Evolutionary conservation across 1,139 yeast species (phyloP).

Genomic region (Zygosaccharomyces sapae): DNA sequence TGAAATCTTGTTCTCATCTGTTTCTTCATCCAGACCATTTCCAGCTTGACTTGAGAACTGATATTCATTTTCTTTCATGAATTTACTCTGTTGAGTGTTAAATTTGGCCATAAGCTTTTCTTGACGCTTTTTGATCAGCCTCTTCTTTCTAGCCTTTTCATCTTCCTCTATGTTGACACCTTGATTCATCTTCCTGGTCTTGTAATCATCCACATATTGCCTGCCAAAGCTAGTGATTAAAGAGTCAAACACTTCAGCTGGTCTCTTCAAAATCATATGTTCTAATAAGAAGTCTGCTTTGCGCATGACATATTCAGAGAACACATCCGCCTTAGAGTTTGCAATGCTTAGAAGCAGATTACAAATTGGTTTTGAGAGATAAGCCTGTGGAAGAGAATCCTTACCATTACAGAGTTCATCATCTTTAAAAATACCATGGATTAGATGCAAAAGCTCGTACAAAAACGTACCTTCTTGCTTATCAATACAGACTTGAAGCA

Average conservation of each 20-base stretch:
- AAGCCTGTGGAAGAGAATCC: constrained; percentile 42
- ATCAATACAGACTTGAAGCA: constrained; percentile 50
- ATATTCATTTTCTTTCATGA: constrained; percentile 47
- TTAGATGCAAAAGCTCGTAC: constrained; percentile 57
- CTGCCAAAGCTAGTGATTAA: constrained; percentile 57
- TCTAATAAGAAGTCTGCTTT: constrained; percentile 59
- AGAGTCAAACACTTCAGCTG: constrained; percentile 45
- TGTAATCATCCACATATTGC: constrained; percentile 48
- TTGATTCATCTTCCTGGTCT: constrained; percentile 43
- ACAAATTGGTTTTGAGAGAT: constrained; percentile 53
- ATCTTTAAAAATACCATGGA: constrained; percentile 62
- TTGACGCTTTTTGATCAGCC: constrained; percentile 62
- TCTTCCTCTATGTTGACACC: constrained; percentile 45
- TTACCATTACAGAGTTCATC: constrained; percentile 45
- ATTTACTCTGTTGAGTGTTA: constrained; percentile 69
- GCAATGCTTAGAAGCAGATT: constrained; percentile 50
- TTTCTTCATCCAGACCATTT: constrained; percentile 40
- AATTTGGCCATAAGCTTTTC: constrained; percentile 71
- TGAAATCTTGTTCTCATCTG: constrained; percentile 37
- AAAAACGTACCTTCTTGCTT: constrained; percentile 49
- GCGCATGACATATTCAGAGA: constrained; percentile 45
- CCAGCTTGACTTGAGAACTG: constrained; percentile 42
- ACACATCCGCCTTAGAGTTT: constrained; percentile 40
- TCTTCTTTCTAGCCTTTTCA: constrained; percentile 50
- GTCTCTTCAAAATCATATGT: constrained; percentile 45